Percentiles rank a stretch among this genome's conserved stretches.
phyloP scores from a whole-genome alignment of 2,329 filamentous ascomycete species.

The Leptodontidium sp. region DNA sequence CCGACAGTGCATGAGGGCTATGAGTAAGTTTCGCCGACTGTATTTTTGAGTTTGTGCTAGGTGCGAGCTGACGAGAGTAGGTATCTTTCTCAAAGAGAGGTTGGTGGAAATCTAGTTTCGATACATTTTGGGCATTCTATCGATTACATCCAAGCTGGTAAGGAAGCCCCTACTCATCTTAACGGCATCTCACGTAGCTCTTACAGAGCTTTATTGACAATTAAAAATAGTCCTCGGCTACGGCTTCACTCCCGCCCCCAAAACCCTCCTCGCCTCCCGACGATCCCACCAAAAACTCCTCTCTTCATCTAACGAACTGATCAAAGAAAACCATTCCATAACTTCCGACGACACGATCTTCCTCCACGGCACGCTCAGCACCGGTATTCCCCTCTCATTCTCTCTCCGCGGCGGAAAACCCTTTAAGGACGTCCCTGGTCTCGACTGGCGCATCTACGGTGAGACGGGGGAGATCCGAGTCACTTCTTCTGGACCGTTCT shows the following conservation, averaged over 20 bases:
- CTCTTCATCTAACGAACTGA: constrained; percentile 9
- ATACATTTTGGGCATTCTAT: constrained; percentile 48
- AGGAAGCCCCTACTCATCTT: neutral
- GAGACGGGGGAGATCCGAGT: constrained; percentile 54
- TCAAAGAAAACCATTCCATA: constrained; percentile 23
- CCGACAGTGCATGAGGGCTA: constrained; percentile 42
- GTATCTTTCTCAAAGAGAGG: constrained; percentile 42
- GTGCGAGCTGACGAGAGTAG: neutral
- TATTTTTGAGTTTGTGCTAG: no score
- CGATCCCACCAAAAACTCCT: constrained; percentile 25
- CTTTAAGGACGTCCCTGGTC: constrained; percentile 28
- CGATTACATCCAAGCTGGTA: constrained; percentile 51
- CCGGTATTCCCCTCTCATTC: constrained; percentile 32
- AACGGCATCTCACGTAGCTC: neutral
- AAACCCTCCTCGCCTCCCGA: constrained; percentile 31
- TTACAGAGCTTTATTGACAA: neutral
- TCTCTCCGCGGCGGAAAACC: constrained; percentile 33
- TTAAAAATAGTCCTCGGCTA: constrained; percentile 34
- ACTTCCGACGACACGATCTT: constrained; percentile 38
- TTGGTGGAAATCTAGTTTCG: constrained; percentile 50
- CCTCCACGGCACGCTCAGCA: constrained; percentile 30
- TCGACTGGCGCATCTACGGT: constrained; percentile 61
- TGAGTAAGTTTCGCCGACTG: constrained; percentile 48
- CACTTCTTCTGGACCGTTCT: constrained; percentile 24
- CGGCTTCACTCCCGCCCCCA: constrained; percentile 26